phyloP scores from a whole-genome alignment of 345 rosid genomes.

The Leavenworthia alabamica region DNA sequence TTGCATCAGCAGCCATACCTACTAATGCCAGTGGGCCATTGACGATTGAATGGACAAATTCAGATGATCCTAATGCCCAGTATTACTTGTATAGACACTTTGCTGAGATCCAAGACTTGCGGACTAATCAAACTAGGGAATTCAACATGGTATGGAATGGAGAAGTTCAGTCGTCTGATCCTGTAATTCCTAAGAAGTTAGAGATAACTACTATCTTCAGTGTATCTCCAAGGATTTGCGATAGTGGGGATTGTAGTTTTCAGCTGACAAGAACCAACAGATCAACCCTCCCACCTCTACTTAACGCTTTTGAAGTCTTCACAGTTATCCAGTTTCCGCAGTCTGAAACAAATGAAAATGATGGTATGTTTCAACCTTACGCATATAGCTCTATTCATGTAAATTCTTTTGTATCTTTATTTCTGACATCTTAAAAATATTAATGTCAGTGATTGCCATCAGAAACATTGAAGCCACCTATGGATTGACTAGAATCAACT shows the following conservation, averaged over 20 bases:
- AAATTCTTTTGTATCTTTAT: neutral
- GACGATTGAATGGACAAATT: neutral
- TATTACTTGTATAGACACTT: conserved; percentile 32
- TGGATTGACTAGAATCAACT: conserved; percentile 14
- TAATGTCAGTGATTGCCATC: conserved; percentile 7
- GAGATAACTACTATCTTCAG: neutral
- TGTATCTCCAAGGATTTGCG: neutral
- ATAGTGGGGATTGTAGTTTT: neutral
- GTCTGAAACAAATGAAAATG: conserved; percentile 8
- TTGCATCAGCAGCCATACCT: conserved; percentile 11
- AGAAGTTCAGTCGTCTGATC: neutral
- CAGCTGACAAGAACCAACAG: conserved; percentile 17
- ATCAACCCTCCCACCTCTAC: conserved; percentile 30
- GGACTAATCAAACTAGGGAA: conserved; percentile 19
- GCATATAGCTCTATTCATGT: neutral
- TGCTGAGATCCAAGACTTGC: conserved; percentile 25
- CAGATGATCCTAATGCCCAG: neutral
- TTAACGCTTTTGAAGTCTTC: conserved; percentile 17
- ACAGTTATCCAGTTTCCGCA: conserved; percentile 21
- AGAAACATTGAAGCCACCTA: neutral
- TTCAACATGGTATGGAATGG: conserved; percentile 21
- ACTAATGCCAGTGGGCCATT: conserved; percentile 15
- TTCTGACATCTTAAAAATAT: neutral
- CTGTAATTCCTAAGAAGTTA: neutral
- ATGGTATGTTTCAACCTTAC: conserved; percentile 9